A percentile compares a stretch with the other conserved stretches of the same genome.
Conservation (phyloP, 2,329 filamentous ascomycete species). For the Calonectria leucothoes region DNA sequence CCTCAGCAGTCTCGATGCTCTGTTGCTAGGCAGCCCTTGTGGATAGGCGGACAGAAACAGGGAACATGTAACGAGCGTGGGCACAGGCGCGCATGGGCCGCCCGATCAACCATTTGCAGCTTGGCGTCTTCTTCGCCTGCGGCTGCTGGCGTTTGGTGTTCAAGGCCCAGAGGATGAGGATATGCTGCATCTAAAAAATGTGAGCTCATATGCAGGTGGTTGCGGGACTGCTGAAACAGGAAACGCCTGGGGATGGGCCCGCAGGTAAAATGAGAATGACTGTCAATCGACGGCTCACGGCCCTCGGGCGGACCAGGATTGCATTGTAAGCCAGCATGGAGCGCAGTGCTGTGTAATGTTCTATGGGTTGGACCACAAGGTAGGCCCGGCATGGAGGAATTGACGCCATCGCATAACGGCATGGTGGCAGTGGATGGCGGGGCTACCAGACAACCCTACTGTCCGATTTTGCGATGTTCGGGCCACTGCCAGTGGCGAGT, state of each 20-base stretch:
- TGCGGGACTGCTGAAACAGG: constrained; percentile 43
- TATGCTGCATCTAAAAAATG: constrained; percentile 7
- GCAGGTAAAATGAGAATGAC: constrained; percentile 8
- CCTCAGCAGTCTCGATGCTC: neutral
- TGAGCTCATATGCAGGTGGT: constrained; percentile 14
- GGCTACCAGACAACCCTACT: neutral
- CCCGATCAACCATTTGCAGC: neutral
- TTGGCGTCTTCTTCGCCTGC: neutral
- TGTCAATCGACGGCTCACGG: neutral
- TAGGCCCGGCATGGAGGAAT: constrained; percentile 8
- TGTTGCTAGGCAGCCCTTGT: neutral
- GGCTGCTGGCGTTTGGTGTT: neutral
- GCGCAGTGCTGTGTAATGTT: neutral
- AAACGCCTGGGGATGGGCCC: constrained; percentile 24
- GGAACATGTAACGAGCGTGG: neutral
- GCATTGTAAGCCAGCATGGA: neutral
- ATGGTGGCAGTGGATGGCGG: constrained; percentile 41
- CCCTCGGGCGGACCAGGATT: neutral
- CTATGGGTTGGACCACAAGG: neutral
- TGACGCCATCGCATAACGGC: constrained; percentile 44
- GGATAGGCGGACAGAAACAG: neutral
- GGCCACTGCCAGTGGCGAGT: constrained; percentile 15
- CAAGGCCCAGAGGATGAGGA: neutral
- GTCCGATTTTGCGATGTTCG: constrained; percentile 3
- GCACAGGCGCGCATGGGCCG: neutral